Base-by-base conservation (phyloP, 768 basidiomycete species). In the Mycena latifolia region DNA sequence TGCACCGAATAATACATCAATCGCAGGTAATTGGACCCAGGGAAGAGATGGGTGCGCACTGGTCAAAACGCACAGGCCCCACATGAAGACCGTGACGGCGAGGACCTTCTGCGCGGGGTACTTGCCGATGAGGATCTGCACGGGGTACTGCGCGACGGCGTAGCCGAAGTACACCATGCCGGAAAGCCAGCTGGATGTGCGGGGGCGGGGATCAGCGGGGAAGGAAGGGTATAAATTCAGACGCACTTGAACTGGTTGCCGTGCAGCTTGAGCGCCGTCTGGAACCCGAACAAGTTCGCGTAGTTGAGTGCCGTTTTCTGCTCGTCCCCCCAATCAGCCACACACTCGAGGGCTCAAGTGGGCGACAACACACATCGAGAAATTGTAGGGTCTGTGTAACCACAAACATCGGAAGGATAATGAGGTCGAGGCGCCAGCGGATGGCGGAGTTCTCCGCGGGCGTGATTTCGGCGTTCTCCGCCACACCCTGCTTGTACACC, bases 231-330 rank as follows among this genome's bases (percentile, higher is more conserved):
- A 14, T 35, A 35, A 35, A 14, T 7, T 6, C 6, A 7, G 17
- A 63, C 55, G 29, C 33, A 68, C 66, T 71, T 71, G 67, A 71
- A 71, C 29, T 71, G 46, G 17, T 65, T 65, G 28, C 70, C 66
- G 4, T 61, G 11, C 28, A 71, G 50, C 3, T 69, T 50, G 4
- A 71, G 64, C 15, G 70, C 70, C 17, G 48, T 28, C 35, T 68
- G 70, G 31, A 69, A 68, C 4, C 67, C 67, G 29, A 71, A 71
- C 6, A 71, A 54, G 33, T 71, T 71, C 4, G 70, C 70, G 39
- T 71, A 71, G 54, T 71, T 71, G 46, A 71, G 60, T 0, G 70
- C 58, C 5, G 67, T 65, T 65, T 69, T 69, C 67, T 69, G 25
- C 2, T 15, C 3, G 4, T n/a, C n/a, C n/a, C n/a, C n/a, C n/a